Percentiles rank a stretch among this genome's conserved stretches.
These are phyloP conservation scores for Phytopythium helicoides DNA, from an alignment of 352 stramenopile species.

Conservation along the genomic window DNA sequence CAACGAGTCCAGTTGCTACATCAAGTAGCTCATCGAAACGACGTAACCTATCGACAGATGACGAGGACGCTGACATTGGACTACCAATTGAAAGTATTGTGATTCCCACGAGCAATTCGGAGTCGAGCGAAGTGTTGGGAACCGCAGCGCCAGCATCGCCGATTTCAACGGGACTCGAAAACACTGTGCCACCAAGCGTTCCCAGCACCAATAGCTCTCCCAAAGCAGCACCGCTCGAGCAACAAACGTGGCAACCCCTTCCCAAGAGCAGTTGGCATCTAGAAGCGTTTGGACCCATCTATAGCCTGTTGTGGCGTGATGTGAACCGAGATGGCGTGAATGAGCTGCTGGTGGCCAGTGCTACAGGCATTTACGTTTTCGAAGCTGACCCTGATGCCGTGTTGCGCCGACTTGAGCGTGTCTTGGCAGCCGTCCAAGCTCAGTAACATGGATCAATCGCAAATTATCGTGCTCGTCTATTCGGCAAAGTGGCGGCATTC, in stretches of 20 bases:
- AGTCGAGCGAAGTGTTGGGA: no score
- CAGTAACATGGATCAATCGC: not conserved
- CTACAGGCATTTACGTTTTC: constrained; percentile 67
- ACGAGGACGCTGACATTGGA: constrained; percentile 1
- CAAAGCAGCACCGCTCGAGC: constrained; percentile 1
- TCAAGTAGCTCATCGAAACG: not conserved
- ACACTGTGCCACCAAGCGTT: not conserved
- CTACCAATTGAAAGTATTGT: constrained; percentile 3
- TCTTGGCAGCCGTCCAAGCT: constrained; percentile 7
- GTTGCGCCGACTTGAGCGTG: constrained; percentile 25
- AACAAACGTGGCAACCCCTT: constrained; percentile 35
- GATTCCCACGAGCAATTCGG: not conserved
- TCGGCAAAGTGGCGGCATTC: no score
- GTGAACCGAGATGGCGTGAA: constrained; percentile 62
- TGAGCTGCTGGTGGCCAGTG: constrained; percentile 61
- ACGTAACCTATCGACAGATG: not conserved
- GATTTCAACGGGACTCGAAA: not conserved
- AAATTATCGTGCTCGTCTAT: not conserved
- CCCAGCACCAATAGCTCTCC: not conserved
- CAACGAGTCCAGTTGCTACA: not conserved
- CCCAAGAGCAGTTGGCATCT: constrained; percentile 34
- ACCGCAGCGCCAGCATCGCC: not conserved
- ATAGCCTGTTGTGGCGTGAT: constrained; percentile 67
- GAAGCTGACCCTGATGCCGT: constrained; percentile 46
- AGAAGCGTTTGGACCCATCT: constrained; percentile 63